Conservation (phyloP, 2,329 filamentous ascomycete genomes). For the Xylariaceae sp. region DNA sequence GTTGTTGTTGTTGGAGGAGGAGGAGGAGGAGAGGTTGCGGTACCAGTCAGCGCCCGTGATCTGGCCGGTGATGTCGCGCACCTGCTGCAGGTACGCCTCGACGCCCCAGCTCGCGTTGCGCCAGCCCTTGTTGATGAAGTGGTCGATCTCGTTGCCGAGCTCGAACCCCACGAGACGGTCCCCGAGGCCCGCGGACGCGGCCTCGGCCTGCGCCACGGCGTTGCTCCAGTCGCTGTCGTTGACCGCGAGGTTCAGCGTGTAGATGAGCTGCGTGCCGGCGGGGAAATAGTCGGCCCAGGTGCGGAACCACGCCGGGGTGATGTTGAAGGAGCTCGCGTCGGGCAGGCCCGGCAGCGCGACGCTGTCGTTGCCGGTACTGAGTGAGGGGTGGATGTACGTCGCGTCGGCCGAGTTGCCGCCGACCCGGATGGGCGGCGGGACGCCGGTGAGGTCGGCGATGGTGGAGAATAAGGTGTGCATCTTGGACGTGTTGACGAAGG, state of each 20-base stretch:
- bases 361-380: conserved; percentile 22
- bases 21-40: no score
- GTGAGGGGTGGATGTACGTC: conserved; percentile 25
- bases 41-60: conserved; percentile 29
- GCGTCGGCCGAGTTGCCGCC: conserved; percentile 32
- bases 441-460: conserved; percentile 26
- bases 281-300: conserved; percentile 30
- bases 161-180: conserved; percentile 26
- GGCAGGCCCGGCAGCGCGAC: conserved; percentile 20
- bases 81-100: conserved; percentile 26
- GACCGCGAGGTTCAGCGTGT: conserved; percentile 29
- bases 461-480: conserved; percentile 21
- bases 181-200: conserved; percentile 25
- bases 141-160: conserved; percentile 34
- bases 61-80: conserved; percentile 27
- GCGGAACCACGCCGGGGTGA: conserved; percentile 29
- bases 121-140: conserved; percentile 32
- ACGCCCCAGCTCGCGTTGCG: conserved; percentile 26
- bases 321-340: conserved; percentile 23
- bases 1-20: not conserved
- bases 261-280: conserved; percentile 25
- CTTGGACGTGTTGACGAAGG: conserved; percentile 24
- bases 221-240: conserved; percentile 27
- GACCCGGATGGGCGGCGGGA: conserved; percentile 28
- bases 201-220: conserved; percentile 25